phyloP scores from a whole-genome alignment of 2,329 filamentous ascomycete species.

The Septoria linicola region DNA sequence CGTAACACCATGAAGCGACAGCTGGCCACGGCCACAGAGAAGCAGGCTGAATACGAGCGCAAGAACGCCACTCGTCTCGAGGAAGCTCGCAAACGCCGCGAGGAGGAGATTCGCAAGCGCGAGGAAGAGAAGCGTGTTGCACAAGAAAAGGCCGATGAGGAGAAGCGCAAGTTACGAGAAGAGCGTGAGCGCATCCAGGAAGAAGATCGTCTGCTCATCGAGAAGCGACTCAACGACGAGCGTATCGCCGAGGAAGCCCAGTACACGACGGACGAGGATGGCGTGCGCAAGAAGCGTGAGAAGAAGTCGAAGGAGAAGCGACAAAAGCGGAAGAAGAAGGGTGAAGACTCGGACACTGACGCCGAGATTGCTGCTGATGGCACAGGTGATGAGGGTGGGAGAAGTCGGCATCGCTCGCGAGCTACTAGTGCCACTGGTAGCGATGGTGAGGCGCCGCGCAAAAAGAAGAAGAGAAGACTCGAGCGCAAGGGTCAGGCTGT shows the following conservation, averaged over 20 bases:
- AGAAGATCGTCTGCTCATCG: conserved; percentile 68
- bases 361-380: conserved; percentile 45
- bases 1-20: conserved; percentile 92
- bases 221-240: conserved; percentile 70
- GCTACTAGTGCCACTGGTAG: conserved; percentile 38
- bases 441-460: conserved; percentile 59
- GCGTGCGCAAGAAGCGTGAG: conserved; percentile 77
- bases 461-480: conserved; percentile 59
- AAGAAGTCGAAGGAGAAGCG: conserved; percentile 54
- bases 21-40: conserved; percentile 78
- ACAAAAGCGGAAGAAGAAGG: conserved; percentile 62
- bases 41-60: conserved; percentile 87
- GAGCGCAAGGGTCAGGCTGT: conserved; percentile 52
- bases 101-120: conserved; percentile 73
- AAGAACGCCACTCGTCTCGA: conserved; percentile 86
- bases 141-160: conserved; percentile 68
- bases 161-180: conserved; percentile 77
- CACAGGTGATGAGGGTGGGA: conserved; percentile 48
- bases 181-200: conserved; percentile 80
- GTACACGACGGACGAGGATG: conserved; percentile 80
- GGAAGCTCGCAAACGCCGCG: conserved; percentile 74
- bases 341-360: conserved; percentile 45
- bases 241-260: conserved; percentile 65
- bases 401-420: conserved; percentile 35
- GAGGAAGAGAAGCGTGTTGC: conserved; percentile 72